phyloP scores from a whole-genome alignment of 1,139 yeast genomes.

The Yamadazyma taylorii region DNA sequence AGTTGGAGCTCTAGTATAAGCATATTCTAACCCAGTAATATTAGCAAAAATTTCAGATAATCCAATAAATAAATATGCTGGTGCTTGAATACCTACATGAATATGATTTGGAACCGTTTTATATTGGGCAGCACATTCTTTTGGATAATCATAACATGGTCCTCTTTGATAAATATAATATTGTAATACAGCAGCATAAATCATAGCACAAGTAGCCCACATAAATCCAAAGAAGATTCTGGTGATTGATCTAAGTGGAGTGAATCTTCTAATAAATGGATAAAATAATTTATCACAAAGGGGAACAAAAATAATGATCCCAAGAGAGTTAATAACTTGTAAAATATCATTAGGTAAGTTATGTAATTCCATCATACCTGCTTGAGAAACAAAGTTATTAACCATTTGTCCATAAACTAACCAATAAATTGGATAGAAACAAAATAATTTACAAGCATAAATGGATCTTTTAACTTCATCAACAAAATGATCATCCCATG shows the following conservation, averaged over 20 bases:
- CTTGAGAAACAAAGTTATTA: conserved; percentile 64
- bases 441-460: conserved; percentile 62
- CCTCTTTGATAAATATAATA: conserved; percentile 69
- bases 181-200: conserved; percentile 81
- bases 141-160: conserved; percentile 72
- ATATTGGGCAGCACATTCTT: conserved; percentile 26
- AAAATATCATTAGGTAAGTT: conserved; percentile 67
- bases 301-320: conserved; percentile 63
- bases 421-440: conserved; percentile 66
- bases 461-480: conserved; percentile 61
- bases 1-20: conserved; percentile 69
- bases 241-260: conserved; percentile 67
- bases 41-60: conserved; percentile 66
- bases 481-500: conserved; percentile 62
- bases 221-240: conserved; percentile 77
- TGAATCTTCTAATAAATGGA: conserved; percentile 55
- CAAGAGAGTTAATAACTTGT: conserved; percentile 62
- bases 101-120: conserved; percentile 45
- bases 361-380: conserved; percentile 63
- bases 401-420: conserved; percentile 67
- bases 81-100: conserved; percentile 64
- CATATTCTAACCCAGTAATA: conserved; percentile 66
- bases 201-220: conserved; percentile 68
- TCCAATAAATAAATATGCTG: conserved; percentile 63
- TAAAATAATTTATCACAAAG: conserved; percentile 53